A percentile compares a stretch with the other conserved stretches of the same genome.
Evolutionary conservation across 169 alveolate species (phyloP).

Genomic region (Babesia sp.): DNA sequence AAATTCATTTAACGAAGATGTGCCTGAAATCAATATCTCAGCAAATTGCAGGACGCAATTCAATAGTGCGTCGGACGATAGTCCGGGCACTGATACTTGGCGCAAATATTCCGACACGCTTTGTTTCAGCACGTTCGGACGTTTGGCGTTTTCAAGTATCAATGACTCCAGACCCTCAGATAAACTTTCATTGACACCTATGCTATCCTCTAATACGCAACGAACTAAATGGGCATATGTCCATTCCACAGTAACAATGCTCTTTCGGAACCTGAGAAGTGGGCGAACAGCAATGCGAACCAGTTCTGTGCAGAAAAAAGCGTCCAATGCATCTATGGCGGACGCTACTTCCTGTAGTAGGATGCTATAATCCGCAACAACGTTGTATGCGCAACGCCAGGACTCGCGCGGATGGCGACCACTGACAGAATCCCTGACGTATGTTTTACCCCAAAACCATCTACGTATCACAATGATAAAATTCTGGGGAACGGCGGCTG

Average conservation of each 20-base stretch:
- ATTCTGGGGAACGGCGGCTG: constrained; percentile 24
- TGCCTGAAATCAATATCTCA: background rate
- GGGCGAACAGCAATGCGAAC: constrained; percentile 44
- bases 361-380: constrained; percentile 53
- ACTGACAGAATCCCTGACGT: background rate
- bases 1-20: background rate
- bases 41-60: constrained; percentile 13
- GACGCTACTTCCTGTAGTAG: constrained; percentile 44
- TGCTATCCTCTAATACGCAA: constrained; percentile 11
- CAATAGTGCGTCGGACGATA: constrained; percentile 3
- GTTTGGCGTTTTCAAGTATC: constrained; percentile 14
- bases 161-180: background rate
- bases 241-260: constrained; percentile 51
- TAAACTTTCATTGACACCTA: constrained; percentile 1
- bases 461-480: constrained; percentile 43
- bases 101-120: background rate
- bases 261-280: constrained; percentile 20
- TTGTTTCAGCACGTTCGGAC: constrained; percentile 15
- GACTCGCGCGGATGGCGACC: constrained; percentile 36
- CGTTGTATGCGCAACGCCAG: constrained; percentile 57
- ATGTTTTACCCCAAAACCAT: constrained; percentile 55
- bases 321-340: constrained; percentile 32
- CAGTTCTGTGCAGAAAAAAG: constrained; percentile 54
- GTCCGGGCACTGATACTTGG: constrained; percentile 1
- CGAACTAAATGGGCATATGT: constrained; percentile 8